A percentile compares a stretch with the other conserved stretches of the same genome.
These are phyloP conservation scores for Pythium utonaiense DNA, from an alignment of 352 stramenopile species.

Conservation along the genomic window DNA sequence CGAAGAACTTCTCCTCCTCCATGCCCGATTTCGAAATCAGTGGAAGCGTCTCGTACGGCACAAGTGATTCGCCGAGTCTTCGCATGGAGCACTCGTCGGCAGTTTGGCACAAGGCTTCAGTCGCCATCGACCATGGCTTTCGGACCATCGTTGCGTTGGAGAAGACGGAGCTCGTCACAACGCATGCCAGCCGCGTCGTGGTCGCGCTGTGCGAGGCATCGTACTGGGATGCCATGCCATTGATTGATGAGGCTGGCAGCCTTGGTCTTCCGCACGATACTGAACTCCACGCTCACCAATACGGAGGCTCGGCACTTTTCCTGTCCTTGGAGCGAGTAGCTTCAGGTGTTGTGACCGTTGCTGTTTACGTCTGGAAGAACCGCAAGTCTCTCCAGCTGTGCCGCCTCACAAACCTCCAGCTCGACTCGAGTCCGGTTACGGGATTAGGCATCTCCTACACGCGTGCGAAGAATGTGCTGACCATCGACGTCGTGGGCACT, in stretches of 20 bases:
- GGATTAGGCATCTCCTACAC: slow-evolving; percentile 16
- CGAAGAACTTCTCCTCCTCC: slow-evolving; percentile 17
- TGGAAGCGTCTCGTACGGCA: slow-evolving; percentile 6
- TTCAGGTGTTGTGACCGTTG: slow-evolving; percentile 6
- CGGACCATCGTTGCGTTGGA: slow-evolving; percentile 40
- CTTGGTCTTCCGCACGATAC: slow-evolving; percentile 4
- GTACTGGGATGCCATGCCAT: slow-evolving; percentile 61
- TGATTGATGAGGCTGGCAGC: slow-evolving; percentile 37
- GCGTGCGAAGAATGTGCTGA: slow-evolving; percentile 4
- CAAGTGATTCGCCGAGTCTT: slow-evolving; percentile 25
- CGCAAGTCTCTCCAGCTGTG: slow-evolving; percentile 16
- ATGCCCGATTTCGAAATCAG: slow-evolving; percentile 24
- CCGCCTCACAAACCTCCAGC: slow-evolving; percentile 7
- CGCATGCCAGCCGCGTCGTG: slow-evolving; percentile 24
- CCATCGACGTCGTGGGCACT: slow-evolving; percentile 15
- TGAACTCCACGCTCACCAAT: slow-evolving; percentile 9
- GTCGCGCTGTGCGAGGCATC: slow-evolving; percentile 66
- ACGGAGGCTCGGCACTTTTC: slow-evolving; percentile 16
- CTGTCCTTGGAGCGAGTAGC: slow-evolving; percentile 11
- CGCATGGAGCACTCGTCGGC: slow-evolving; percentile 15
- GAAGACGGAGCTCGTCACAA: background rate
- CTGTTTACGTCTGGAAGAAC: slow-evolving; percentile 30
- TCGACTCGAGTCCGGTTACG: background rate
- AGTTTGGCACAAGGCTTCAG: slow-evolving; percentile 42
- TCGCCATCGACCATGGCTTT: slow-evolving; percentile 48